phyloP scores from a whole-genome alignment of 257 asterid genomes.

The Solanum medicagineum region DNA sequence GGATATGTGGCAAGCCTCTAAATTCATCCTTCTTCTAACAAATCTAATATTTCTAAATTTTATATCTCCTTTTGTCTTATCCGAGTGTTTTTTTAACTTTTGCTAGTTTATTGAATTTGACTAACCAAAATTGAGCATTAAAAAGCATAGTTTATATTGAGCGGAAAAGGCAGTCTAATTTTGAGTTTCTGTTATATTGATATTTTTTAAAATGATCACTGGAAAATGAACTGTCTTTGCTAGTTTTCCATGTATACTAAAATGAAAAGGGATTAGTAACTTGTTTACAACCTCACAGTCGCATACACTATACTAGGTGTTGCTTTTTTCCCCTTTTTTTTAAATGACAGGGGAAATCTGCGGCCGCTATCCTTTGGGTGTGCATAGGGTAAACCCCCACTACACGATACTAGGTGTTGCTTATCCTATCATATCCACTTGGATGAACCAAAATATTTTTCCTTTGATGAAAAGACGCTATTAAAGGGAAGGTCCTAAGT shows the following conservation, averaged over 20 bases:
- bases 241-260: background rate
- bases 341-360: no score
- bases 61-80: background rate
- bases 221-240: background rate
- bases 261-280: background rate
- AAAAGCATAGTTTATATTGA: background rate
- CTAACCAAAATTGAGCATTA: background rate
- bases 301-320: background rate
- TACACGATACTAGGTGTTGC: background rate
- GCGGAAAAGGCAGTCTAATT: background rate
- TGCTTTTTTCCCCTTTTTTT: background rate
- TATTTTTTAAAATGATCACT: background rate
- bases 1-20: conserved; percentile 55
- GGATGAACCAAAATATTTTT: background rate
- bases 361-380: no score
- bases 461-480: background rate
- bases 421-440: background rate
- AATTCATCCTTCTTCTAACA: background rate
- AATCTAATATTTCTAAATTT: background rate
- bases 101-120: background rate
- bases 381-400: no score
- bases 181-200: background rate
- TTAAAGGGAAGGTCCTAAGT: background rate
- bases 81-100: background rate
- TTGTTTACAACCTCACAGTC: background rate